Evolutionary conservation across 2,329 filamentous ascomycete genomes (phyloP).

Genomic region (Thyridium curvatum): DNA sequence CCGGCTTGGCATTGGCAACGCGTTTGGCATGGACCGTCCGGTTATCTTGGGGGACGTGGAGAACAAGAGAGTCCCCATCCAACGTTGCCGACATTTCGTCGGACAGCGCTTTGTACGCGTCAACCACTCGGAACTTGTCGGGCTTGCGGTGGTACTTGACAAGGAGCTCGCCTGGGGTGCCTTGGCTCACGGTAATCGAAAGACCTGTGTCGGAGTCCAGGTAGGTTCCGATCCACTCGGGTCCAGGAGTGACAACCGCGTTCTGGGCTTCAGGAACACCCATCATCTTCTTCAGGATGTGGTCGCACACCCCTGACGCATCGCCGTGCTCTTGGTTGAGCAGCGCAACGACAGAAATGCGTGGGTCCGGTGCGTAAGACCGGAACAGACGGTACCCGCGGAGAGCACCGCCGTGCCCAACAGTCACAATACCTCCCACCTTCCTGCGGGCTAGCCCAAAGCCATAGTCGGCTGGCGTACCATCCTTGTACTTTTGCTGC

Average conservation of each 20-base stretch:
- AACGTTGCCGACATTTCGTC: constrained; percentile 17
- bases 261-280: not conserved
- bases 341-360: constrained; percentile 24
- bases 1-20: too few relatives aligned
- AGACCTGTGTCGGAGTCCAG: constrained; percentile 29
- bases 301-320: constrained; percentile 15
- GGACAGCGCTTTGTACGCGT: constrained; percentile 12
- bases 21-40: constrained; percentile 11
- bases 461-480: constrained; percentile 25
- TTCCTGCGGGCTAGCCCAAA: constrained; percentile 23
- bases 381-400: constrained; percentile 31
- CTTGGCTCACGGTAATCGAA: constrained; percentile 18
- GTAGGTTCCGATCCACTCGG: constrained; percentile 26
- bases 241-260: constrained; percentile 5
- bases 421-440: constrained; percentile 15
- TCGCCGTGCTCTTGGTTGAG: constrained; percentile 23
- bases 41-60: constrained; percentile 21
- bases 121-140: constrained; percentile 13
- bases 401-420: constrained; percentile 34
- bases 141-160: constrained; percentile 19
- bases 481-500: constrained; percentile 20
- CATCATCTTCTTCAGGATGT: constrained; percentile 23
- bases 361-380: constrained; percentile 22
- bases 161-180: constrained; percentile 15
- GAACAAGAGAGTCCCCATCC: constrained; percentile 17